Percentiles rank a stretch among this genome's conserved stretches.
These are phyloP conservation scores for Aegilops umbellulata DNA, from an alignment of 176 grass and related monocot genomes.

Conservation along the genomic window DNA sequence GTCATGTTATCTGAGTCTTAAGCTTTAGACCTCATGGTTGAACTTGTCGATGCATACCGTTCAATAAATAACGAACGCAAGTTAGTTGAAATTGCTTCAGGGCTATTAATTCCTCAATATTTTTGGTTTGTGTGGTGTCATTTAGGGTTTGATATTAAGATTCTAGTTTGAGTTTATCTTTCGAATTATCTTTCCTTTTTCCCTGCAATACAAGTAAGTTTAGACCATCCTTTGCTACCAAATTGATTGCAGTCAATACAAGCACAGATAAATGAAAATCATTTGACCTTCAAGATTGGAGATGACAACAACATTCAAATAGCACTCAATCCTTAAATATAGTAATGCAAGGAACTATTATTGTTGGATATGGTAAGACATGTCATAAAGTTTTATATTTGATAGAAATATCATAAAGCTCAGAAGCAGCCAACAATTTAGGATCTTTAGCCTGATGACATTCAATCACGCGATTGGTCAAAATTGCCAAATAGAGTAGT, in stretches of 20 bases:
- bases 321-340: not conserved
- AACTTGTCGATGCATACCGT: too few species aligned
- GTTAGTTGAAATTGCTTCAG: too few species aligned
- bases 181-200: too few species aligned
- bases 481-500: not conserved
- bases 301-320: not conserved
- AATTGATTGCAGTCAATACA: not conserved
- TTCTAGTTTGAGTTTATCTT: too few species aligned
- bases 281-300: not conserved
- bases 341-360: not conserved
- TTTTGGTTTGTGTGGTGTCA: not conserved
- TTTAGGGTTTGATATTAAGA: not conserved
- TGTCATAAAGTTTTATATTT: not conserved
- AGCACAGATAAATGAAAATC: not conserved
- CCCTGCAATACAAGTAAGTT: not conserved
- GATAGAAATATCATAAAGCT: not conserved
- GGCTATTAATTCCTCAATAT: too few species aligned
- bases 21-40: too few species aligned
- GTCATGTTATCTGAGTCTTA: too few species aligned
- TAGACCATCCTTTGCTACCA: not conserved
- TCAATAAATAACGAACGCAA: too few species aligned
- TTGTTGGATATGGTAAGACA: not conserved
- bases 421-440: not conserved
- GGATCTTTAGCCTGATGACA: not conserved
- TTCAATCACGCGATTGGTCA: not conserved